Evolutionary conservation across 257 asterid species (phyloP), one percentile per base, ranked within the genome.

Genomic region (Fraxinus anomala): DNA sequence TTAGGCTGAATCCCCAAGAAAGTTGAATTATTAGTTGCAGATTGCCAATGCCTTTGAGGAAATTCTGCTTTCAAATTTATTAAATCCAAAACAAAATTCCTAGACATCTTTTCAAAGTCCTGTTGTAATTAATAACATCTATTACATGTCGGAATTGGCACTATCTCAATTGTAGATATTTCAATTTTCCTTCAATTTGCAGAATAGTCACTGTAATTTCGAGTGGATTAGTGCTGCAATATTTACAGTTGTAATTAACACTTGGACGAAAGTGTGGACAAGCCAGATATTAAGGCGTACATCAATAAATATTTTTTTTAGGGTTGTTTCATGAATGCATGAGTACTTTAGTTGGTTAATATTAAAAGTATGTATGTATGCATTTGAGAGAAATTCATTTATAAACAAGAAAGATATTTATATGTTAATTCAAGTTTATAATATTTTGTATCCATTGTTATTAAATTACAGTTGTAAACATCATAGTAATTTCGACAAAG

Each of bases 61-160:
- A 74, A 77, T 68, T 68, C 75, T 47, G 21, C 16, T 30, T 31
- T 68, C 16, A 77, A 31, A 44, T n/a, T 47, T 77, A 40, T 49
- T n/a, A 28, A 51, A 68, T 70, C 31, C 11, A 19, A 28, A 4
- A 26, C 1, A 54, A 9, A 71, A 65, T 24, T 56, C 73, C 68
- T 59, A 44, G n/a, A 11, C 11, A 10, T 72, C 23, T 78, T 37
- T 65, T 3, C 2, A 4, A 66, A 72, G 78, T 59, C 82, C 72
- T 42, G 39, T 1, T 7, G 79, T 68, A 34, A 68, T 73, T 21
- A 80, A 47, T 74, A 47, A 51, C n/a, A 7, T 33, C 9, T 73
- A 12, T 69, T 33, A 37, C 40, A 66, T 54, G 65, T 19, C 23
- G 2, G 23, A 37, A 37, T 40, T 40, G 14, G 14, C 16, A 40